Percentiles rank a stretch among this genome's conserved stretches.
phyloP scores from a whole-genome alignment of 176 grass and related monocot genomes.

The Oryza glumipatula region DNA sequence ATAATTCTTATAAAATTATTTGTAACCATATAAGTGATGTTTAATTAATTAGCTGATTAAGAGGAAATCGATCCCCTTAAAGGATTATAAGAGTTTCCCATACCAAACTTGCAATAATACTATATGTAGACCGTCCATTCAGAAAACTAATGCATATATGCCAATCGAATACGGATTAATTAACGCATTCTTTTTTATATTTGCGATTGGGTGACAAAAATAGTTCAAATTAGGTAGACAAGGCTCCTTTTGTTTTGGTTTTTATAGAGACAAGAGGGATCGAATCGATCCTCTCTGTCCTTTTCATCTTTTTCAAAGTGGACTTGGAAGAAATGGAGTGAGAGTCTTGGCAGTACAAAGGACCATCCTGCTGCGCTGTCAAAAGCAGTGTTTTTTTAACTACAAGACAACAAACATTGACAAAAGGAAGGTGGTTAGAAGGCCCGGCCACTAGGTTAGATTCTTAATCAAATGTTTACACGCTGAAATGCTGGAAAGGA shows the following conservation, averaged over 20 bases:
- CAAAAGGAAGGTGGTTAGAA: constrained; percentile 47
- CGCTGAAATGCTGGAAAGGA: constrained; percentile 23
- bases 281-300: constrained; percentile 6
- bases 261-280: not conserved
- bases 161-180: not conserved
- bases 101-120: no score
- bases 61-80: no score
- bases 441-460: constrained; percentile 13
- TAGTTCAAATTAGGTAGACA: not conserved
- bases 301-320: constrained; percentile 7
- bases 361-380: not conserved
- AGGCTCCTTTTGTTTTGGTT: not conserved
- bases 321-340: constrained; percentile 29
- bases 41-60: no score
- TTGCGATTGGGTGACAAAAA: not conserved
- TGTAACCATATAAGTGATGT: no score
- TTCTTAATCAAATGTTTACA: not conserved
- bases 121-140: not conserved
- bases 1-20: no score
- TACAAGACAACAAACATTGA: constrained; percentile 32
- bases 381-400: constrained; percentile 25
- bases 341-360: constrained; percentile 20
- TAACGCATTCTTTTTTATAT: not conserved
- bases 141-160: not conserved
- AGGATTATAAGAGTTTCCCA: no score